A percentile compares a stretch with the other conserved stretches of the same genome.
Conservation (phyloP, 2,329 filamentous ascomycete species). For the Rhinocladiella mackenziei region DNA sequence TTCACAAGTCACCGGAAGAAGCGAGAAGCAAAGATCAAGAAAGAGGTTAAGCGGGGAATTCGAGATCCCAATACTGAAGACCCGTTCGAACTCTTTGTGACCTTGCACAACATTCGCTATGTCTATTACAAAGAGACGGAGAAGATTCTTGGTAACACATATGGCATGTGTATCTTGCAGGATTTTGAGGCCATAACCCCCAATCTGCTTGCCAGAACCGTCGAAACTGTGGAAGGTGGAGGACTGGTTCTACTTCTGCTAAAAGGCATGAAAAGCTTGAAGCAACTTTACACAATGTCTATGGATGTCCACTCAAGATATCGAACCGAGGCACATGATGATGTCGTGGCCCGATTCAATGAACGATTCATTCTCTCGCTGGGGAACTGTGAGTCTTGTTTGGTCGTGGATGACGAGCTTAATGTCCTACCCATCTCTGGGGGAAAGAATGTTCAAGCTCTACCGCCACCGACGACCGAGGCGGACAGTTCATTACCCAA, state of each 20-base stretch:
- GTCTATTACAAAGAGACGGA: constrained; percentile 99
- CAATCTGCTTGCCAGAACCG: constrained; percentile 89
- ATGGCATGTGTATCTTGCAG: constrained; percentile 96
- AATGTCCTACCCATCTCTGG: constrained; percentile 97
- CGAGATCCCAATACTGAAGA: constrained; percentile 90
- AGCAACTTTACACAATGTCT: constrained; percentile 91
- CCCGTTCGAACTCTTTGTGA: constrained; percentile 95
- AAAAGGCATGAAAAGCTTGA: constrained; percentile 95
- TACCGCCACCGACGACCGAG: constrained; percentile 72
- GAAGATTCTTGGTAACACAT: constrained; percentile 96
- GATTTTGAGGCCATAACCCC: constrained; percentile 97
- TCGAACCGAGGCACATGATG: constrained; percentile 89
- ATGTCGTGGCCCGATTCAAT: constrained; percentile 94
- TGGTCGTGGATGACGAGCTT: constrained; percentile 95
- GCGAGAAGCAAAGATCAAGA: constrained; percentile 96
- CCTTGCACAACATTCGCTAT: constrained; percentile 95
- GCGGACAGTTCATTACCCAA: constrained; percentile 67
- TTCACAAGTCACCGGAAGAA: constrained; percentile 97
- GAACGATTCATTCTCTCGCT: constrained; percentile 94
- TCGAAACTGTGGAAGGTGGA: constrained; percentile 96
- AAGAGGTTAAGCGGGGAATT: constrained; percentile 91
- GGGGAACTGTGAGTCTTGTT: constrained; percentile 88
- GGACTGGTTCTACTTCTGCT: constrained; percentile 84
- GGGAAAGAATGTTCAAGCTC: constrained; percentile 78
- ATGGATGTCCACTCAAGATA: constrained; percentile 99